Evolutionary conservation across 495 filamentous ascomycete genomes (phyloP).

Genomic region (Ascodesmis nigricans): DNA sequence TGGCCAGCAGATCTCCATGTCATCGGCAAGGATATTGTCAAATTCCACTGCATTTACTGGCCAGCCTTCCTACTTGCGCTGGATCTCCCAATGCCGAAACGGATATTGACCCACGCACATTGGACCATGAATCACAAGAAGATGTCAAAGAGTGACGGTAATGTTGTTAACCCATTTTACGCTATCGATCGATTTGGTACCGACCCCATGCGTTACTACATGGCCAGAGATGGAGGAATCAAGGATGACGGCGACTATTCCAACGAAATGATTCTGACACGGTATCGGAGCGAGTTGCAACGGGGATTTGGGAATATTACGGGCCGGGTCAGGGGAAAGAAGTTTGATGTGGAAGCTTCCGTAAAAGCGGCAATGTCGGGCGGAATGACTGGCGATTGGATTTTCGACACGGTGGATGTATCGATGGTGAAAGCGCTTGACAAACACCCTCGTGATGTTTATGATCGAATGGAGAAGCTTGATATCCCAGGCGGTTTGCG

Average conservation of each 20-base stretch:
- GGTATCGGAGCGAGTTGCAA: slow-evolving; percentile 60
- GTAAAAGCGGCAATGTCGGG: slow-evolving; percentile 20
- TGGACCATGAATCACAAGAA: slow-evolving; percentile 80
- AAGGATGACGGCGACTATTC: slow-evolving; percentile 59
- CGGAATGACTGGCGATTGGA: neutral
- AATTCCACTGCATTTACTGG: slow-evolving; percentile 97
- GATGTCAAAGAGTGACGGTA: slow-evolving; percentile 90
- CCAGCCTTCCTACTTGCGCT: slow-evolving; percentile 85
- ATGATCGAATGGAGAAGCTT: slow-evolving; percentile 36
- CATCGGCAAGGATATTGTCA: slow-evolving; percentile 85
- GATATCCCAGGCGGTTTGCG: slow-evolving; percentile 43
- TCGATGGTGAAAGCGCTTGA: slow-evolving; percentile 1
- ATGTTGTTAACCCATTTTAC: slow-evolving; percentile 86
- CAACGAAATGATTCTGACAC: slow-evolving; percentile 48
- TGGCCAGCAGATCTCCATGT: slow-evolving; percentile 91
- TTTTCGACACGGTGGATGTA: neutral
- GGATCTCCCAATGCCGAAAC: slow-evolving; percentile 57
- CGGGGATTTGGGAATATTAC: slow-evolving; percentile 57
- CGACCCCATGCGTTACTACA: slow-evolving; percentile 72
- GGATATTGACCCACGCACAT: slow-evolving; percentile 71
- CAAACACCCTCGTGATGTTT: neutral
- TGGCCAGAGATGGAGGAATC: slow-evolving; percentile 56
- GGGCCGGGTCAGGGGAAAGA: slow-evolving; percentile 42
- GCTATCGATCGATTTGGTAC: slow-evolving; percentile 74
- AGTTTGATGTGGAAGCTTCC: slow-evolving; percentile 37